Percentiles rank a stretch among this genome's conserved stretches.
Conservation (phyloP, 148 eudicot species). For the Silene conica region DNA sequence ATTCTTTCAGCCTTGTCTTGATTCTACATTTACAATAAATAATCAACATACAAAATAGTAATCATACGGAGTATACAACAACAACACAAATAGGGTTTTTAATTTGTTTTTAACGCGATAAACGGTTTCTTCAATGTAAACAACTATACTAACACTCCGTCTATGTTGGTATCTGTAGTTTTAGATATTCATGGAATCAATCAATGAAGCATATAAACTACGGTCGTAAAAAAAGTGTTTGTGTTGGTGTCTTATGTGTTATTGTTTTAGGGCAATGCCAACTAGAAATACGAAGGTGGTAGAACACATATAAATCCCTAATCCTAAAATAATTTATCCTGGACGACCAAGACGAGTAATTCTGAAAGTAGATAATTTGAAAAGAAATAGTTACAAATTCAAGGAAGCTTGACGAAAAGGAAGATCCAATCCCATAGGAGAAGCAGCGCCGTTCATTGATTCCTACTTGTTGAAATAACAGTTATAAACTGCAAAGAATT, state of each 20-base stretch:
- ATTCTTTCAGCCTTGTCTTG: slow-evolving; percentile 1
- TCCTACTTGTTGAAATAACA: background rate
- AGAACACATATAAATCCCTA: background rate
- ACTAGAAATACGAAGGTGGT: background rate
- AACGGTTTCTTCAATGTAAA: no score
- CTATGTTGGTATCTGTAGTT: no score
- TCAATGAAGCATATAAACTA: no score
- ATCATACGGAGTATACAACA: no score
- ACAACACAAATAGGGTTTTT: no score
- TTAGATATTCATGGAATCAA: no score
- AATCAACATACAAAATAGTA: background rate
- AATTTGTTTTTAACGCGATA: no score
- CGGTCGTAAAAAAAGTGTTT: no score
- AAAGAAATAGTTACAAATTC: background rate
- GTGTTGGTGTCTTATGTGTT: no score
- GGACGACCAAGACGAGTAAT: background rate
- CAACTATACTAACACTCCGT: no score
- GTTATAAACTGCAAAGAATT: slow-evolving; percentile 1
- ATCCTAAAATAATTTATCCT: background rate
- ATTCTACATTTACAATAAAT: slow-evolving; percentile 13
- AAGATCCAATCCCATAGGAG: background rate
- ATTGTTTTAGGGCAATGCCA: background rate
- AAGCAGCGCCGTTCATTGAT: background rate
- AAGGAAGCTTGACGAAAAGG: background rate
- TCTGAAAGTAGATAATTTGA: background rate